phyloP scores from a whole-genome alignment of 768 basidiomycete genomes.

The Rhizopogon vinicolor region DNA sequence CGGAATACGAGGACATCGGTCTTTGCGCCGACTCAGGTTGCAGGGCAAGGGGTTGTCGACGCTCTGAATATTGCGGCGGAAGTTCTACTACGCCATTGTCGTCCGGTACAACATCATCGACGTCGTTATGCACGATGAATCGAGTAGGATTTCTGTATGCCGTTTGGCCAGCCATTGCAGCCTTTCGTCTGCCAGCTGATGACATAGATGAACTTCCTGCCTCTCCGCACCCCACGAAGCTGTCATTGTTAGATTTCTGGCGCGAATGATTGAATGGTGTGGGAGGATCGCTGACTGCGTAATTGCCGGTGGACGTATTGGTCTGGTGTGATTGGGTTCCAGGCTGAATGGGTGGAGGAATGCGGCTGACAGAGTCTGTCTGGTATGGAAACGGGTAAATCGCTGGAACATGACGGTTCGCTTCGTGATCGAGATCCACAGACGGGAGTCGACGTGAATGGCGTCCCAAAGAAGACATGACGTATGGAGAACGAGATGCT shows the following conservation, averaged over 20 bases:
- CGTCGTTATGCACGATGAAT: slow-evolving; percentile 66
- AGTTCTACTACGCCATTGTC: slow-evolving; percentile 60
- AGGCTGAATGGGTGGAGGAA: slow-evolving; percentile 10
- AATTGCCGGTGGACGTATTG: slow-evolving; percentile 2
- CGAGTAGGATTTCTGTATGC: slow-evolving; percentile 40
- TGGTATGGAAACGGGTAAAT: slow-evolving; percentile 29
- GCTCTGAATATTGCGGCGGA: slow-evolving; percentile 69
- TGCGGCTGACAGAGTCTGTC: slow-evolving; percentile 12
- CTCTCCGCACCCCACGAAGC: slow-evolving; percentile 15
- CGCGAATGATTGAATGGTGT: slow-evolving; percentile 10
- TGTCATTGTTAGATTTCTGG: slow-evolving; percentile 16
- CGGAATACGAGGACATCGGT: slow-evolving; percentile 10
- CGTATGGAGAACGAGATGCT: slow-evolving; percentile 22
- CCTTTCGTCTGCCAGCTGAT: slow-evolving; percentile 48
- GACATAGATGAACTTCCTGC: slow-evolving; percentile 17
- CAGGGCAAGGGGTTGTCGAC: slow-evolving; percentile 24
- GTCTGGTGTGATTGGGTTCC: not conserved
- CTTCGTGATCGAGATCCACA: slow-evolving; percentile 31
- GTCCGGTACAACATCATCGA: slow-evolving; percentile 48
- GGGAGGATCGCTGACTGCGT: not conserved
- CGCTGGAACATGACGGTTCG: slow-evolving; percentile 27
- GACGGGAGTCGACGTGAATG: slow-evolving; percentile 30
- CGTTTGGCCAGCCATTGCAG: slow-evolving; percentile 45
- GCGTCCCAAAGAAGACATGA: slow-evolving; percentile 18
- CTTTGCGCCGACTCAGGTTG: slow-evolving; percentile 3